Evolutionary conservation across 805 yeast species (phyloP).

Genomic region (Wickerhamiella domercqiae): DNA sequence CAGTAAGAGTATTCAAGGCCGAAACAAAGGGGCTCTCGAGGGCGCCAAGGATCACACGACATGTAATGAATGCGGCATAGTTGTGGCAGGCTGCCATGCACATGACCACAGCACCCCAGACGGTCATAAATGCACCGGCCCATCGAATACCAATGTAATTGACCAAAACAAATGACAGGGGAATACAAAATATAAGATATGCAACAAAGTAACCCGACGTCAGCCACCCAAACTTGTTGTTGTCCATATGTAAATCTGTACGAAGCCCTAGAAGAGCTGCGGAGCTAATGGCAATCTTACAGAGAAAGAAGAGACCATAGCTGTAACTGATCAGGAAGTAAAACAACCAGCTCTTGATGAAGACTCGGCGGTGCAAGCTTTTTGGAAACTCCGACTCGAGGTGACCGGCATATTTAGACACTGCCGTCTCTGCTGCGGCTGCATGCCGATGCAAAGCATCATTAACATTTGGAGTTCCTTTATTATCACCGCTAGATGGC

Average conservation of each 20-base stretch:
- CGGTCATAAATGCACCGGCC: conserved; percentile 31
- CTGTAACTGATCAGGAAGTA: conserved; percentile 28
- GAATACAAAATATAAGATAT: conserved; percentile 38
- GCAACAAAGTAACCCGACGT: conserved; percentile 40
- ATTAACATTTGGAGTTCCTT: no score
- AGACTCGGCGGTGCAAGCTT: neutral
- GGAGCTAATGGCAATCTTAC: conserved; percentile 36
- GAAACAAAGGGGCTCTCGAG: conserved; percentile 33
- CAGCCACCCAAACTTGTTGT: neutral
- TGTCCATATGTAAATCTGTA: neutral
- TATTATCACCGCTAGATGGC: no score
- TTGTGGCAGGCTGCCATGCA: conserved; percentile 35
- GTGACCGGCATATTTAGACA: neutral
- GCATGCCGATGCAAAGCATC: no score
- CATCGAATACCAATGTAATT: conserved; percentile 46
- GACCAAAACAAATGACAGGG: conserved; percentile 29
- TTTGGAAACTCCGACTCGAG: neutral
- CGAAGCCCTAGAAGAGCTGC: conserved; percentile 38
- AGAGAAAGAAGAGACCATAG: conserved; percentile 41
- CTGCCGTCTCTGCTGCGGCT: neutral
- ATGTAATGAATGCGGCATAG: conserved; percentile 32
- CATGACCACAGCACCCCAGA: conserved; percentile 44
- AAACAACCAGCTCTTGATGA: neutral
- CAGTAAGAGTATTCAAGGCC: conserved; percentile 37
- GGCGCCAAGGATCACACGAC: conserved; percentile 36